Base-by-base conservation (phyloP, 2,329 filamentous ascomycete species). In the Xylariaceae sp. region DNA sequence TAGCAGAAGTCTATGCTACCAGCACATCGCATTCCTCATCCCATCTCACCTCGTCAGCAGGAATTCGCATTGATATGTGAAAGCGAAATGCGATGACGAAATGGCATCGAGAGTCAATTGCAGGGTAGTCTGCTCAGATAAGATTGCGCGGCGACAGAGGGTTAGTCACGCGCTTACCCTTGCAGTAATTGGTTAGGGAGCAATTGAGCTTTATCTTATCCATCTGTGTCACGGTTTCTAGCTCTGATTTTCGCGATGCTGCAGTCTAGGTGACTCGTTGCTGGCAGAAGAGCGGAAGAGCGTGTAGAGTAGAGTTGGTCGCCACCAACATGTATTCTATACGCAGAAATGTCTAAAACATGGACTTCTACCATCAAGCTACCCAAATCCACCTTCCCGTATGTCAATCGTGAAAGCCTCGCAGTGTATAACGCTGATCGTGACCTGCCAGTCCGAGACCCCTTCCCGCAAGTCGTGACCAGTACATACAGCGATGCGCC, bases 331-430 rank as follows among this genome's bases (percentile, higher is more conserved):
- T 58, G 56, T 66, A 57, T 45, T 56, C 44, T 55, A 42, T 56
- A 53, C 48, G 50, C 36, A 52, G 65, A 33, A 56, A 76, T 75
- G 73, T 70, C 68, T 60, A 85, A 82, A 72, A 84, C 80, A 68
- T 90, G 88, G 87, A 81, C 85, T 68, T 83, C 84, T 67, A 90
- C 88, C 48, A 70, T 92, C 69, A 86, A 82, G 72, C 79, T 94
- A 63, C 89, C 89, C 54, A 86, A 84, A 66, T 88, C 88, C 45
- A 82, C 77, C 42, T 89, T 93, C 62, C 87, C 86, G 83, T 87
- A 73, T 67, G 80, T 42, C 16, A 36, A 47, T 62, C 38, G 14
- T 6, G 28, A 31, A n/a, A 34, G n/a, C 9, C 38, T 40, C 22
- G 34, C 9, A 28, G 41, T n/a, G 7, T n/a, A 14, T 17, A 39